phyloP scores from a whole-genome alignment of 1,284 basidiomycete genomes.

The Meira miltonrushii region DNA sequence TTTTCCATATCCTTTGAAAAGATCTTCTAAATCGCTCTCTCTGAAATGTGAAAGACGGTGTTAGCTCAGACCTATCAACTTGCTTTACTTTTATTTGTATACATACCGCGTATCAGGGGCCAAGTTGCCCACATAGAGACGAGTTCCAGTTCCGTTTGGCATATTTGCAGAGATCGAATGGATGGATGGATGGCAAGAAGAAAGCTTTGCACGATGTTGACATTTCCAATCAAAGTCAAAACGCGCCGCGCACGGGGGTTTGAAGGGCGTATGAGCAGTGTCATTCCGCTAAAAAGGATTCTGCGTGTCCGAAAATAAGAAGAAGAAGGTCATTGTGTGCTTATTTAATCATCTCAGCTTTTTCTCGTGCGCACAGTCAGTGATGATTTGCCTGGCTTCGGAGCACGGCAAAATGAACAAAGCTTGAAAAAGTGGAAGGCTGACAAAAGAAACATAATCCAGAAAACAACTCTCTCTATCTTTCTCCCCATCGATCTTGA shows the following conservation, averaged over 20 bases:
- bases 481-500: too few species aligned
- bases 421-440: too few species aligned
- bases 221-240: not conserved
- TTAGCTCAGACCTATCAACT: not conserved
- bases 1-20: conserved; percentile 48
- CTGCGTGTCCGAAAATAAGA: too few species aligned
- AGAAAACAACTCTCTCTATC: too few species aligned
- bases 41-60: not conserved
- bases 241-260: not conserved
- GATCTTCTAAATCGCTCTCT: conserved; percentile 40
- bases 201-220: too few species aligned
- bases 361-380: not conserved
- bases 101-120: conserved; percentile 35
- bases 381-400: not conserved
- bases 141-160: conserved; percentile 24
- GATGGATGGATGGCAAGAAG: conserved; percentile 7
- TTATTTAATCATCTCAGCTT: not conserved
- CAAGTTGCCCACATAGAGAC: conserved; percentile 48
- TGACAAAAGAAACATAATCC: too few species aligned
- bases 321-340: too few species aligned
- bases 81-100: too few species aligned
- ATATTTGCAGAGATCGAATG: conserved; percentile 7
- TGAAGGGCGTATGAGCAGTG: not conserved
- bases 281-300: too few species aligned
- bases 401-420: too few species aligned